Base-by-base conservation (phyloP, 768 basidiomycete species). In the Tylopilus sp. region DNA sequence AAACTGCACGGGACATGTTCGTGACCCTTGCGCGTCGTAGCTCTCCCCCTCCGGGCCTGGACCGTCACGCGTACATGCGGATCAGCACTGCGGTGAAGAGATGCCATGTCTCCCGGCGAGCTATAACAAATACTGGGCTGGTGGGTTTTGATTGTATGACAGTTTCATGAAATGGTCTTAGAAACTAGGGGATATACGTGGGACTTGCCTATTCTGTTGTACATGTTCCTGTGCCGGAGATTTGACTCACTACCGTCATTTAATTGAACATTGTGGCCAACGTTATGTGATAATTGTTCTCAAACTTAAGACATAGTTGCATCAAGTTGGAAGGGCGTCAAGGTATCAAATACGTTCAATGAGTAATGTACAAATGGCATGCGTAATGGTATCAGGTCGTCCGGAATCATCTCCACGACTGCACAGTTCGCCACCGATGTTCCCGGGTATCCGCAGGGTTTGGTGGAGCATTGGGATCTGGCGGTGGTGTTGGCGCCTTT, bases 31-130 rank as follows among this genome's bases (percentile, higher is more conserved):
- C 75, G 58, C 79, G 83, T 48, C 80, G 86, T 61, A 82, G 78
- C 7, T 54, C 74, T 45, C 72, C 76, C 12, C 34, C 55, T 55
- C 46, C 28, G 60, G 48, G 25, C 49, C 54, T 52, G 41, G 54
- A 42, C 12, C 38, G 31, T 25, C 28, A 44, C 55, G 46, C 9
- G 56, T 69, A 45, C 44, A 60, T 58, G 37, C 55, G 58, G 29
- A 62, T 62, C 26, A 72, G 70, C 53, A 70, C 74, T 49, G 76
- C 74, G 56, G 74, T 72, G 66, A 80, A 75, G 65, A 78, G 86
- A 46, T 75, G 76, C 59, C 86, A 84, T 62, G 84, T 83, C 10
- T n/a, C 86, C 85, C 22, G 83, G 82, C 12, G 82, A 87, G 63
- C 68, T 86, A 34, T 13, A 21, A 41, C 72, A 76, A 8, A 31